Evolutionary conservation across 768 basidiomycete genomes (phyloP).

Genomic region (Suillus sp.): DNA sequence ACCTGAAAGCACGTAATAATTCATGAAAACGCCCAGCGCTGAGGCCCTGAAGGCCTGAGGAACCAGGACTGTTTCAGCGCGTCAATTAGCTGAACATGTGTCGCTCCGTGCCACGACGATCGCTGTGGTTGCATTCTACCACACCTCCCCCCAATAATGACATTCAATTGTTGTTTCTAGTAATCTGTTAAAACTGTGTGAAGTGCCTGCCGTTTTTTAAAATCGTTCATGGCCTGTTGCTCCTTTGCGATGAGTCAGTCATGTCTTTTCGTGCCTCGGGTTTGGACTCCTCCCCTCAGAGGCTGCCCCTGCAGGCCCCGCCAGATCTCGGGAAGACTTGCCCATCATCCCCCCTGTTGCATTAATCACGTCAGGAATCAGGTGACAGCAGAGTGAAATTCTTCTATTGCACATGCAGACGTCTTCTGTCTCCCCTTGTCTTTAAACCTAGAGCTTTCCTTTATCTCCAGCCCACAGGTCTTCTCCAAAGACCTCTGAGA

Average conservation of each 20-base stretch:
- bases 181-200: neutral
- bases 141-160: neutral
- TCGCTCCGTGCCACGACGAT: neutral
- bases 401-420: constrained; percentile 4
- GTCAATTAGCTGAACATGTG: neutral
- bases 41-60: neutral
- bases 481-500: constrained; percentile 70
- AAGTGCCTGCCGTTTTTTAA: neutral
- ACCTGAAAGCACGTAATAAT: neutral
- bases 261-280: neutral
- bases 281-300: neutral
- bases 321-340: neutral
- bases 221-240: neutral
- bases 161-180: neutral
- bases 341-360: neutral
- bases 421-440: neutral
- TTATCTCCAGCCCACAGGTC: constrained; percentile 43
- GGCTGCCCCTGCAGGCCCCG: neutral
- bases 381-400: neutral
- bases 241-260: neutral
- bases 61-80: neutral
- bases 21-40: neutral
- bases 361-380: neutral
- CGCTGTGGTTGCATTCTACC: neutral
- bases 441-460: constrained; percentile 38